Evolutionary conservation across 768 basidiomycete species (phyloP), one percentile per base, ranked within the genome.

Genomic region (Gautieria morchelliformis): DNA sequence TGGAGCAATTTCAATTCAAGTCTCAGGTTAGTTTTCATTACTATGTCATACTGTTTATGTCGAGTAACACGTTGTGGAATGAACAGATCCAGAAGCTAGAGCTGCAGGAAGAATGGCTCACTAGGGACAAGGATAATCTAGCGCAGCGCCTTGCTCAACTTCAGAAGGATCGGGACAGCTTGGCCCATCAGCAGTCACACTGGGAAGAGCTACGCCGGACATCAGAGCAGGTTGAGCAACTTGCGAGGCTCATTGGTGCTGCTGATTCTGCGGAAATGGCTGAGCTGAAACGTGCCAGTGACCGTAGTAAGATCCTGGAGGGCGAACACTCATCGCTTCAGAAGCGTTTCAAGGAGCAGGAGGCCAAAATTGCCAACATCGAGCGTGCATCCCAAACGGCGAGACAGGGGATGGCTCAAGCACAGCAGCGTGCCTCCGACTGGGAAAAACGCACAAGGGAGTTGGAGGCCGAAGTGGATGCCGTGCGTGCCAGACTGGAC

Each of bases 381-480:
- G 88, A 92, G 47, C 79, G 81, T 53, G 71, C 81, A 11, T 74
- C 81, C 1, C 70, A 70, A 22, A 69, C 82, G 17, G 75, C 80
- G 3, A 80, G 81, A 44, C 83, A 88, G 66, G 85, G 70, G 66
- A 75, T 91, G 30, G 69, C 77, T 20, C 83, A 86, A 61, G 83
- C 85, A 20, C 85, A 91, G 60, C 87, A 89, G 66, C 86, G 87
- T 24, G 79, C 87, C 3, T 71, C 79, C 3, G 90, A 93, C 63
- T 91, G 87, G 88, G 90, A 93, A 69, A 79, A 79, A 60, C 83
- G 83, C 22, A 81, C 86, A 19, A 83, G 83, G 63, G 85, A 88
- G 60, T 77, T 78, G 44, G 86, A 89, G 68, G 71, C 73, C 20
- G 78, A 84, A 56, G 68, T 89, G 19, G 84, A 86, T 65, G 64